phyloP scores from a whole-genome alignment of 1,139 yeast genomes.

The Diutina sp. region DNA sequence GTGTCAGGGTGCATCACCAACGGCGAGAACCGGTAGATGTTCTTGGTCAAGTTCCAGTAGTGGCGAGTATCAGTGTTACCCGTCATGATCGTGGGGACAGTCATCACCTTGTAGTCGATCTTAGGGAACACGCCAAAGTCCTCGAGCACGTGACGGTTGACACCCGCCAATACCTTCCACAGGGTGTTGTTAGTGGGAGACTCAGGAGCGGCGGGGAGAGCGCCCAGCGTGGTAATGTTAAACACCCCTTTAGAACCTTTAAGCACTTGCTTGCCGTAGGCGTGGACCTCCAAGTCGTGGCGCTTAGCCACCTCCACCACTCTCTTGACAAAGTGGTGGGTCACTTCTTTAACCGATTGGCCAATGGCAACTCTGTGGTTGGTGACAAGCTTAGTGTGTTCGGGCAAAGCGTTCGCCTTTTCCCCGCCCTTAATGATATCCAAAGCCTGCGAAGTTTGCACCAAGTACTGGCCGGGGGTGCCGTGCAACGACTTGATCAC shows the following conservation, averaged over 20 bases:
- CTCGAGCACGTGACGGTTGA: slow-evolving; percentile 31
- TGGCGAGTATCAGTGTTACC: slow-evolving; percentile 2
- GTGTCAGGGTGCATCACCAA: slow-evolving; percentile 23
- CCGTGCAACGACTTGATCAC: slow-evolving; percentile 4
- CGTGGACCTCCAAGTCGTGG: background rate
- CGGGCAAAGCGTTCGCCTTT: slow-evolving; percentile 4
- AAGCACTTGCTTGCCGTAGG: background rate
- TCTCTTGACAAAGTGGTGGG: background rate
- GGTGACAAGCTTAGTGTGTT: slow-evolving; percentile 2
- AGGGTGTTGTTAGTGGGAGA: slow-evolving; percentile 24
- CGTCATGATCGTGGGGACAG: background rate
- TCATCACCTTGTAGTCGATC: background rate
- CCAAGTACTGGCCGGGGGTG: slow-evolving; percentile 3
- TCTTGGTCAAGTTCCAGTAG: slow-evolving; percentile 2
- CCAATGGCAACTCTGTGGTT: slow-evolving; percentile 4
- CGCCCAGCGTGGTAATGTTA: background rate
- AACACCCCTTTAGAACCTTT: background rate
- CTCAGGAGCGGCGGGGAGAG: slow-evolving; percentile 22
- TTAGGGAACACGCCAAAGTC: slow-evolving; percentile 8
- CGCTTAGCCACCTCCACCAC: background rate
- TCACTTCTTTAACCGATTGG: background rate
- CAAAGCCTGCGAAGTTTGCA: slow-evolving; percentile 4
- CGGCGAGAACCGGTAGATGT: slow-evolving; percentile 2
- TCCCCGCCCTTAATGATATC: slow-evolving; percentile 4
- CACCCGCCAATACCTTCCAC: slow-evolving; percentile 29